Conservation (phyloP, 2,329 filamentous ascomycete species). For the Cladosporium sp. region DNA sequence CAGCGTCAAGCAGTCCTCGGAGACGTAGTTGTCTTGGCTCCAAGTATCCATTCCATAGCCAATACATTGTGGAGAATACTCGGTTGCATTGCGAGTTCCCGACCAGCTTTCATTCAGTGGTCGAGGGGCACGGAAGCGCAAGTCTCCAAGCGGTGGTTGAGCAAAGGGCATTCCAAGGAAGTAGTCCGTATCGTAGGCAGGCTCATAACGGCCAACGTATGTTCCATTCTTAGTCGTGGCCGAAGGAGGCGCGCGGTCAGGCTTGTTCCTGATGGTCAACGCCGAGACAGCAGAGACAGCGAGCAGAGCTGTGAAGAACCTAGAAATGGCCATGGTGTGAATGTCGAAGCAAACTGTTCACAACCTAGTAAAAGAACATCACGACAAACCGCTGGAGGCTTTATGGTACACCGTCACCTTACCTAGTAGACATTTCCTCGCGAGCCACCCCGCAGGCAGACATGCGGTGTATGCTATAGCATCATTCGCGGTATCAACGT, state of each 20-base stretch:
- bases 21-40: constrained; percentile 29
- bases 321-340: constrained; percentile 19
- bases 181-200: constrained; percentile 50
- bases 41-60: constrained; percentile 47
- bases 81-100: constrained; percentile 43
- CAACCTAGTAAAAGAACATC: neutral
- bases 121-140: constrained; percentile 57
- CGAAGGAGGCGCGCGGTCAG: constrained; percentile 23
- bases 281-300: neutral
- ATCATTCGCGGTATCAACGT: neutral
- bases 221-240: constrained; percentile 49
- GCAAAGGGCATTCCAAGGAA: constrained; percentile 61
- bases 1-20: constrained; percentile 30
- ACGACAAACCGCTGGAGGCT: neutral
- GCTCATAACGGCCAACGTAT: constrained; percentile 45
- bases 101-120: constrained; percentile 50
- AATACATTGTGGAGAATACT: constrained; percentile 51
- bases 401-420: neutral
- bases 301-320: neutral
- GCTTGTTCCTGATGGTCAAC: neutral
- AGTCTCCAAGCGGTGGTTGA: constrained; percentile 52
- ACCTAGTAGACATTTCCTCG: neutral
- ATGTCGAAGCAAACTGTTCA: neutral
- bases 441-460: neutral
- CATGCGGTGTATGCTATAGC: neutral